A percentile compares a stretch with the other conserved stretches of the same genome.
phyloP scores from a whole-genome alignment of 441 rosid genomes.

The Croton laevigatus region DNA sequence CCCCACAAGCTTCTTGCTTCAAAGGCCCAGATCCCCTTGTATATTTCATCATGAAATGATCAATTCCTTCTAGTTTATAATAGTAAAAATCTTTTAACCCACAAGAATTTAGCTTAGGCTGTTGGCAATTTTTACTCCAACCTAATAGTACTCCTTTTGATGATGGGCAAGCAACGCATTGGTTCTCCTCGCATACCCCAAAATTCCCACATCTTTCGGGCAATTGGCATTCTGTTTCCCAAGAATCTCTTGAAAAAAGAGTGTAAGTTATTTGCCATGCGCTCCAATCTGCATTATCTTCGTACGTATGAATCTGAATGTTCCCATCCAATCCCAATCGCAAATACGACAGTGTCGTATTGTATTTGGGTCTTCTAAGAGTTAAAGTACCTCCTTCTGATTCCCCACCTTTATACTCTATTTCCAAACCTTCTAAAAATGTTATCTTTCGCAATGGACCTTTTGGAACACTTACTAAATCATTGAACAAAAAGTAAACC shows the following conservation, averaged over 20 bases:
- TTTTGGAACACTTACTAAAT: background rate
- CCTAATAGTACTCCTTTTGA: conserved; percentile 25
- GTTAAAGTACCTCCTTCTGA: background rate
- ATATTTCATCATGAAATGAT: conserved; percentile 52
- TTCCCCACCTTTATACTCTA: background rate
- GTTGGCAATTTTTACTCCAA: conserved; percentile 30
- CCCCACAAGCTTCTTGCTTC: conserved; percentile 44
- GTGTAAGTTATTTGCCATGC: conserved; percentile 55
- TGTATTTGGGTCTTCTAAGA: conserved; percentile 44
- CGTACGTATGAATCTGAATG: conserved; percentile 44
- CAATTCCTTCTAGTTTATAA: conserved; percentile 56
- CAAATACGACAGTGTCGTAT: conserved; percentile 44
- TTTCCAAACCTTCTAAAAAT: conserved; percentile 24
- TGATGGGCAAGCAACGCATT: conserved; percentile 36
- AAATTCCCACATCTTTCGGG: conserved; percentile 34
- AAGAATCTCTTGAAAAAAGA: conserved; percentile 31
- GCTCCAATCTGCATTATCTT: conserved; percentile 27
- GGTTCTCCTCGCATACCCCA: conserved; percentile 27
- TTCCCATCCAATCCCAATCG: conserved; percentile 56
- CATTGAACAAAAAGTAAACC: conserved; percentile 34
- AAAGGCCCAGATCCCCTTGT: conserved; percentile 40
- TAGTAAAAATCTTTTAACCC: conserved; percentile 34
- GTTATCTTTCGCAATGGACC: conserved; percentile 22
- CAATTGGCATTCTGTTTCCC: conserved; percentile 48
- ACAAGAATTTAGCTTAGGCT: conserved; percentile 29